Conservation (phyloP, 805 yeast genomes). For the Metschnikowia sp. region DNA sequence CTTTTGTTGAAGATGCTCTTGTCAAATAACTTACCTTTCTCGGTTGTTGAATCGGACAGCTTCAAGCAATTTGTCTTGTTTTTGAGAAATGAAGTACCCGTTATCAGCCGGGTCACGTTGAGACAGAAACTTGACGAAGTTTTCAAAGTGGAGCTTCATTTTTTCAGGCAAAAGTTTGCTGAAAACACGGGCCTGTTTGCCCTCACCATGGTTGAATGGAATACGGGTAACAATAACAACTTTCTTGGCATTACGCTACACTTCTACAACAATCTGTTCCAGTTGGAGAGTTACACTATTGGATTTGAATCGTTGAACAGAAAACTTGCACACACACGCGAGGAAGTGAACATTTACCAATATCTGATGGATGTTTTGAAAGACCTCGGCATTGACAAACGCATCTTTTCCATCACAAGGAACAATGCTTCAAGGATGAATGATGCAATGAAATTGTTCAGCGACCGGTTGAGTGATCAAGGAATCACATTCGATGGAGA, state of each 20-base stretch:
- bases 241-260: not conserved
- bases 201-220: not conserved
- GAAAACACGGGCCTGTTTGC: not conserved
- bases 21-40: not conserved
- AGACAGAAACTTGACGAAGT: not conserved
- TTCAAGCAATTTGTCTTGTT: not conserved
- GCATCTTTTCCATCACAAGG: not conserved
- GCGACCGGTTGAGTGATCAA: not conserved
- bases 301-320: not conserved
- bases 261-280: not conserved
- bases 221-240: not conserved
- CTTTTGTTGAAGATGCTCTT: not conserved
- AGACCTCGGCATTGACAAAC: not conserved
- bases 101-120: not conserved
- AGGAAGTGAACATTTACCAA: not conserved
- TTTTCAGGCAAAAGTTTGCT: not conserved
- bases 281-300: not conserved
- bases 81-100: not conserved
- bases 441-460: not conserved
- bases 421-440: constrained; percentile 1
- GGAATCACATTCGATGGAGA: constrained; percentile 1
- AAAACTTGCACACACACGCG: not conserved
- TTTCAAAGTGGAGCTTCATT: not conserved
- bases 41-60: not conserved
- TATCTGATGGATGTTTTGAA: not conserved